Percentiles rank a stretch among this genome's conserved stretches.
These are phyloP conservation scores for Exophiala lecanii-corni DNA, from an alignment of 2,329 filamentous ascomycete species.

Conservation along the genomic window DNA sequence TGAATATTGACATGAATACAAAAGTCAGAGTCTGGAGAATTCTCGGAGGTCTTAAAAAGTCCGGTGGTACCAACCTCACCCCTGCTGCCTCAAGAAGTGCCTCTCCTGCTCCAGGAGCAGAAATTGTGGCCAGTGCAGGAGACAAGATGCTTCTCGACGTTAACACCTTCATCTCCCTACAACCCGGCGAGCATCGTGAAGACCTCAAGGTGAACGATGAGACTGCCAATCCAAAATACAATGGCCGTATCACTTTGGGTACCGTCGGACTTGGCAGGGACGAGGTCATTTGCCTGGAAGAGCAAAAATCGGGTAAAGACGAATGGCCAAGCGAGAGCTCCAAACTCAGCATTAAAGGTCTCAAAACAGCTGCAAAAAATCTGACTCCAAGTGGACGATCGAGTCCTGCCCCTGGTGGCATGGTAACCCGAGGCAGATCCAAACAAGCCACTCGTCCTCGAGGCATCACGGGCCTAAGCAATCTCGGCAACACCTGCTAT, in stretches of 20 bases:
- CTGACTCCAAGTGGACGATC: constrained; percentile 57
- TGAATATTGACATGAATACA: constrained; percentile 62
- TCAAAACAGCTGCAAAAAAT: constrained; percentile 38
- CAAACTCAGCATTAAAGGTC: constrained; percentile 14
- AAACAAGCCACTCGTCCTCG: constrained; percentile 64
- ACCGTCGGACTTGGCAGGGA: constrained; percentile 65
- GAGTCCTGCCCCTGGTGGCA: constrained; percentile 61
- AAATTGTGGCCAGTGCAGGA: constrained; percentile 39
- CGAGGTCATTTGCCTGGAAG: constrained; percentile 78
- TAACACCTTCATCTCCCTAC: constrained; percentile 58
- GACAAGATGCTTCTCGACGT: constrained; percentile 57
- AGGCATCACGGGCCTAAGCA: constrained; percentile 78
- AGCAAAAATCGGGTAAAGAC: constrained; percentile 48
- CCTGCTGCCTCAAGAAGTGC: constrained; percentile 41
- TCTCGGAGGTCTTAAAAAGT: constrained; percentile 36
- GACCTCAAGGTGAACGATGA: constrained; percentile 60
- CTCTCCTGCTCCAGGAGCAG: constrained; percentile 40
- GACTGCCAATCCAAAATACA: constrained; percentile 70
- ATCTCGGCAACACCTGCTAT: constrained; percentile 96
- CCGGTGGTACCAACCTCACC: constrained; percentile 42
- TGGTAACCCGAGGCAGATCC: constrained; percentile 65
- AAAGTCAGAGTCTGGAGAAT: constrained; percentile 77
- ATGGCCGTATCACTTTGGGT: constrained; percentile 64
- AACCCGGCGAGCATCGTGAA: constrained; percentile 61
- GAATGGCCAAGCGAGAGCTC: constrained; percentile 19